phyloP scores from a whole-genome alignment of 1,139 yeast species.

The Magnusiomyces clavatus region DNA sequence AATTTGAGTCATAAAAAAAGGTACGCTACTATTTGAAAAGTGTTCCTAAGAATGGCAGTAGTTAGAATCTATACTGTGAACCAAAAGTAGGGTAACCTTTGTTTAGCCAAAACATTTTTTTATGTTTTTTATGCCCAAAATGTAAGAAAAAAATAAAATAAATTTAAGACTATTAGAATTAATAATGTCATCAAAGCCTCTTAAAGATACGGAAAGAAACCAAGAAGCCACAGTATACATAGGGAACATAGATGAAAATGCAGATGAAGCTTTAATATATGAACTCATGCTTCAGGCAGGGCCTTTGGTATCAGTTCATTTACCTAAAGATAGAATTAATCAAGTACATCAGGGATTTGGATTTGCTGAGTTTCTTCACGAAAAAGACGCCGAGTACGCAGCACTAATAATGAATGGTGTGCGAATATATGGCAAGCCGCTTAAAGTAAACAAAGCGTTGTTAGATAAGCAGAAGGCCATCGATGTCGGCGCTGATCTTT shows the following conservation, averaged over 20 bases:
- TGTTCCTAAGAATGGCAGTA: too few relatives aligned
- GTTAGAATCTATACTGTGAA: too few relatives aligned
- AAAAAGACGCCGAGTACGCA: conserved; percentile 66
- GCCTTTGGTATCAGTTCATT: conserved; percentile 58
- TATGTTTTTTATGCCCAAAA: too few relatives aligned
- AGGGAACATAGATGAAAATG: conserved; percentile 76
- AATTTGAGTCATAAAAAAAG: too few relatives aligned
- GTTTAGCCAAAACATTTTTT: too few relatives aligned
- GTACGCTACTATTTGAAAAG: too few relatives aligned
- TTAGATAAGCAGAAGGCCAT: conserved; percentile 27
- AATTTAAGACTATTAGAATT: not conserved
- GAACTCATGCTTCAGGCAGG: conserved; percentile 85
- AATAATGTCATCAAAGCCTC: conserved; percentile 12
- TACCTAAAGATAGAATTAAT: conserved; percentile 73
- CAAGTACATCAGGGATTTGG: conserved; percentile 81
- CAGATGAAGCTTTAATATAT: conserved; percentile 54
- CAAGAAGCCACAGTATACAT: conserved; percentile 67
- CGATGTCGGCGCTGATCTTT: conserved; percentile 70
- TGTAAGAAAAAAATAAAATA: too few relatives aligned
- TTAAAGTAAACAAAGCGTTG: conserved; percentile 52
- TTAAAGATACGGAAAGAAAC: conserved; percentile 35
- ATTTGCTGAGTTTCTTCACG: conserved; percentile 62
- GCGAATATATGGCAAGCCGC: conserved; percentile 52
- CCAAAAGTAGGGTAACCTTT: too few relatives aligned
- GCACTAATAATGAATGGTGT: conserved; percentile 54